These are phyloP conservation scores for Apiospora aurea DNA, from an alignment of 2,329 filamentous ascomycete species.

Conservation along the genomic window DNA sequence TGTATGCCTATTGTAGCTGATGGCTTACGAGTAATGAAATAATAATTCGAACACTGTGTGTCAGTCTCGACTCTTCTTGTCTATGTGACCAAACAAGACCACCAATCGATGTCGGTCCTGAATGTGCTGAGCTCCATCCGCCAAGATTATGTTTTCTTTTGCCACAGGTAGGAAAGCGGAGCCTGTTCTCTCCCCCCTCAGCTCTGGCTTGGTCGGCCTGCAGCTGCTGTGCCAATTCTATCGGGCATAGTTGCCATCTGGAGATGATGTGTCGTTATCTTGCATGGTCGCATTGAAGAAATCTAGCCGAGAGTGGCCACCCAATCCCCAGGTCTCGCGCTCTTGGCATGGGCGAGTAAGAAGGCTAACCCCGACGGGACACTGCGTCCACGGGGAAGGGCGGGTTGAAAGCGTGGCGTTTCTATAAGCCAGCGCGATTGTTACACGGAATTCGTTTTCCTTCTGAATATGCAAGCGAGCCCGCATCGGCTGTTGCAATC, in stretches of 20 bases:
- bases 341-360: not conserved
- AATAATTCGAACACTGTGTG: not conserved
- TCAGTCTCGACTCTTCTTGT: not conserved
- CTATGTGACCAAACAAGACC: not conserved
- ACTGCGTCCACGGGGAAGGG: not conserved
- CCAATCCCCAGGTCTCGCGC: not conserved
- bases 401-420: not conserved
- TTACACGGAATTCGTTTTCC: not conserved
- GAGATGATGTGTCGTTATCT: not conserved
- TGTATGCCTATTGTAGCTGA: not conserved
- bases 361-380: not conserved
- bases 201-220: not conserved
- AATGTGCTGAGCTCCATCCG: not conserved
- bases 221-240: too few relatives aligned
- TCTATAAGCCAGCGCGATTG: not conserved
- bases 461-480: not conserved
- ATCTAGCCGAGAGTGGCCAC: not conserved
- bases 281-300: too few relatives aligned
- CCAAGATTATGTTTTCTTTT: not conserved
- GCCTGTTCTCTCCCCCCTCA: not conserved
- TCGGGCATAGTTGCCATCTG: not conserved
- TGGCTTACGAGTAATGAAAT: constrained; percentile 4
- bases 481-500: not conserved
- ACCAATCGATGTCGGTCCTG: not conserved
- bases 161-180: too few relatives aligned